Evolutionary conservation across 805 yeast genomes (phyloP).

Genomic region (Wickerhamomyces queroliae): DNA sequence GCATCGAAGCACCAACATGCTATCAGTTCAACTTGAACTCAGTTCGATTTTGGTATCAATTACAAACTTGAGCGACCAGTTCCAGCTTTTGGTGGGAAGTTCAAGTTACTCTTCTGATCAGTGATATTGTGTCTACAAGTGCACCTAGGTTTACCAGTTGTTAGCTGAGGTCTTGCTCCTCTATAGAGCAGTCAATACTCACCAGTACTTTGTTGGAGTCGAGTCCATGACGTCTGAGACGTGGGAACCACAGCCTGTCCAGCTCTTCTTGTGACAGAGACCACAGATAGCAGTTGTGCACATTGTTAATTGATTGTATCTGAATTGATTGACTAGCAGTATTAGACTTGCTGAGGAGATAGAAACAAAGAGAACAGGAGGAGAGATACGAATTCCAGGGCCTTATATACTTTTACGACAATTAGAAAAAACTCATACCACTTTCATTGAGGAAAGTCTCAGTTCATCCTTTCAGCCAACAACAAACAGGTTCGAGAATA

Average conservation of each 20-base stretch:
- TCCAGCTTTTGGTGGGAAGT: conserved; percentile 59
- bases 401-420: background rate
- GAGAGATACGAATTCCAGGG: background rate
- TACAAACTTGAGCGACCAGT: conserved; percentile 42
- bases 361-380: background rate
- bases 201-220: conserved; percentile 36
- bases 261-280: conserved; percentile 40
- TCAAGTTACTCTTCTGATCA: conserved; percentile 31
- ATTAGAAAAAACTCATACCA: no score
- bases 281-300: conserved; percentile 29
- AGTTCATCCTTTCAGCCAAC: background rate
- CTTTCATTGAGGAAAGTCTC: no score
- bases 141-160: conserved; percentile 34
- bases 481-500: no score
- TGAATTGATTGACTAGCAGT: conserved; percentile 21
- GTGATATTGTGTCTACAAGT: conserved; percentile 34
- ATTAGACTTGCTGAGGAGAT: conserved; percentile 13
- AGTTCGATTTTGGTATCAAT: no score
- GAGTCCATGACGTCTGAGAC: conserved; percentile 46
- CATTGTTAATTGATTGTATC: conserved; percentile 17
- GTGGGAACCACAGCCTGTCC: conserved; percentile 64
- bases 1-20: no score
- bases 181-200: no score
- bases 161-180: no score
- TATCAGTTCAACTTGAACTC: no score